Evolutionary conservation across 2,329 filamentous ascomycete genomes (phyloP).

Genomic region (Penicillium sp.): DNA sequence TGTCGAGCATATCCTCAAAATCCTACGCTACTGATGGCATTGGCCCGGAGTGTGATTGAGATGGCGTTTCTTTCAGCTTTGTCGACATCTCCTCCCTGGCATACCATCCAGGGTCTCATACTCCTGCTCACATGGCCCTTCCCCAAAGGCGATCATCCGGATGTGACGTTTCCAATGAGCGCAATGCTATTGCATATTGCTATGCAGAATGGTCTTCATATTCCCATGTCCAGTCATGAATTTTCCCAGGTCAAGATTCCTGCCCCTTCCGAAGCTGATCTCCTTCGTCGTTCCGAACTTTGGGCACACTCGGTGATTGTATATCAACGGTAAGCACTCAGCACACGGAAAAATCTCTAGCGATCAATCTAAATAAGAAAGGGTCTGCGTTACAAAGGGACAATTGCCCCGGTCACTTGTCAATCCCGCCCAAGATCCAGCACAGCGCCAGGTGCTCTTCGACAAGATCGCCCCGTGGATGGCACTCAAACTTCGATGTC

Average conservation of each 20-base stretch:
- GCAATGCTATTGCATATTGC: constrained; percentile 39
- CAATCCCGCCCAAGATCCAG: constrained; percentile 34
- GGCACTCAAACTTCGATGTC: constrained; percentile 35
- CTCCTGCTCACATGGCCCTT: constrained; percentile 40
- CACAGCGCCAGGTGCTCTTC: constrained; percentile 31
- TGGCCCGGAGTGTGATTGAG: constrained; percentile 32
- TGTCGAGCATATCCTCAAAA: constrained; percentile 37
- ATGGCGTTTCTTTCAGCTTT: constrained; percentile 34
- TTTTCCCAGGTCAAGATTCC: constrained; percentile 34
- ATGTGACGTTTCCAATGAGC: constrained; percentile 34
- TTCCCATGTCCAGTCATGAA: constrained; percentile 41
- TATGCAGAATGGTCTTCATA: constrained; percentile 42
- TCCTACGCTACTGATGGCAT: constrained; percentile 34
- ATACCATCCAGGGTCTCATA: constrained; percentile 36
- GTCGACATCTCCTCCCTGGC: constrained; percentile 28
- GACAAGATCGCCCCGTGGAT: constrained; percentile 32
- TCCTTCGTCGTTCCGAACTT: constrained; percentile 35
- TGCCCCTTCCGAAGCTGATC: constrained; percentile 30
- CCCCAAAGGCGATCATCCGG: constrained; percentile 32
- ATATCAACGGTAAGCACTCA: constrained; percentile 34
- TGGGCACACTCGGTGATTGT: constrained; percentile 40
- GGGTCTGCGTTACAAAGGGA: constrained; percentile 37
- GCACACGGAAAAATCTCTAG: not conserved
- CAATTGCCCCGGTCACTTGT: constrained; percentile 27
- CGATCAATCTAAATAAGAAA: constrained; percentile 9